These are phyloP conservation scores for Auricularia sp. DNA, from an alignment of 768 basidiomycete genomes.

Conservation along the genomic window DNA sequence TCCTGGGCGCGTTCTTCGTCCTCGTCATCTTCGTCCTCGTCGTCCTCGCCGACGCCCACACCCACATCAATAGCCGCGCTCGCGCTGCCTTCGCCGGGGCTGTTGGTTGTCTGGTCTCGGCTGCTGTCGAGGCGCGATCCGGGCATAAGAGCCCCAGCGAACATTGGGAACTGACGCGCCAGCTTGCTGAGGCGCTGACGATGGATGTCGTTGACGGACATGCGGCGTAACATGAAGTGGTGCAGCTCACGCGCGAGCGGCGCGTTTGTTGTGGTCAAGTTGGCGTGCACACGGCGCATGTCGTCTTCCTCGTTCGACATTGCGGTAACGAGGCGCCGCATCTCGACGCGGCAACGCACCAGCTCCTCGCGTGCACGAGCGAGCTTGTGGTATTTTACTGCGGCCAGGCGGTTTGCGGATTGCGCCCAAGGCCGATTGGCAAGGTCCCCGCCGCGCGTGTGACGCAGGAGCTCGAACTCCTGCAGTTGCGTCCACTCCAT, in stretches of 20 bases:
- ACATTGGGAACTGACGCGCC: background rate
- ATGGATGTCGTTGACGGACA: background rate
- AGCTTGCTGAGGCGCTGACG: background rate
- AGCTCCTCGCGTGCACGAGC: constrained; percentile 25
- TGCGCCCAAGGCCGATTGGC: constrained; percentile 18
- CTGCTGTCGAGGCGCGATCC: no score
- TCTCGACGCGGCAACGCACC: constrained; percentile 21
- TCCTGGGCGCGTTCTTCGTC: no score
- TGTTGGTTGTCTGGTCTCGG: no score
- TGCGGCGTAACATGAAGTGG: background rate
- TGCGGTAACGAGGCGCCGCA: constrained; percentile 19
- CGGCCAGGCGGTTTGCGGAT: constrained; percentile 27
- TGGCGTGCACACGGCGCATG: background rate
- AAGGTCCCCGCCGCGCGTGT: constrained; percentile 17
- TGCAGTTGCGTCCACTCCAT: constrained; percentile 20
- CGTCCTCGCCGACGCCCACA: no score
- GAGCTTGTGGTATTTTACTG: constrained; percentile 22
- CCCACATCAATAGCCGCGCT: no score
- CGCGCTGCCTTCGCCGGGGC: no score
- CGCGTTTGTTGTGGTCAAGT: background rate
- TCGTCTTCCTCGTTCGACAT: constrained; percentile 18
- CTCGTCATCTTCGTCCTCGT: no score
- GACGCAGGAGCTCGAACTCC: constrained; percentile 22
- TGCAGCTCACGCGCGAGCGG: background rate
- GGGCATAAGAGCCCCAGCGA: no score